Conservation (phyloP, 163 green algal genomes). For the Coccomyxa subellipsoidea region DNA sequence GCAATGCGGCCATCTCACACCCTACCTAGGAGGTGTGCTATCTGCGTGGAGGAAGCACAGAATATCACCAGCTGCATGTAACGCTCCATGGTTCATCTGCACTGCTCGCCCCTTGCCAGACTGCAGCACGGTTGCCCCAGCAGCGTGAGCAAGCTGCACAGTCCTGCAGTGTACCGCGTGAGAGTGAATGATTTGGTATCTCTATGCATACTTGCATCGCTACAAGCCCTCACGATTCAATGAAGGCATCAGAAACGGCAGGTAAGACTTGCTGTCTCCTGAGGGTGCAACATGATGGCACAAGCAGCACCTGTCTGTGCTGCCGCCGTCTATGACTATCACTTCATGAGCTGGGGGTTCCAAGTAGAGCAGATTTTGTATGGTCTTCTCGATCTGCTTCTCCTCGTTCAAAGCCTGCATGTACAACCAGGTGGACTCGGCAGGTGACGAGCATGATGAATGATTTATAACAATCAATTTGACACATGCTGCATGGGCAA, state of each 20-base stretch:
- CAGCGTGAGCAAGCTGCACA: slow-evolving; percentile 22
- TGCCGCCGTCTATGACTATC: slow-evolving; percentile 73
- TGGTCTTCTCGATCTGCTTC: slow-evolving; percentile 26
- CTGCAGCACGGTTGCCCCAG: slow-evolving; percentile 33
- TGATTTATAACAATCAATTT: not conserved
- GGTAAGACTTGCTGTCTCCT: not conserved
- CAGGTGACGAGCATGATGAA: not conserved
- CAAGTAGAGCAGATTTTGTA: slow-evolving; percentile 46
- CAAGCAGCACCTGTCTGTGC: slow-evolving; percentile 2
- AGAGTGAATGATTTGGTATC: not conserved
- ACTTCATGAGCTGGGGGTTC: slow-evolving; percentile 52
- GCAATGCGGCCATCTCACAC: too few species aligned
- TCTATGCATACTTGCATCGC: too few species aligned
- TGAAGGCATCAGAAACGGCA: not conserved
- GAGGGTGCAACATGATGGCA: not conserved
- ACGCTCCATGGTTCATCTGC: slow-evolving; percentile 79
- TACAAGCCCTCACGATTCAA: too few species aligned
- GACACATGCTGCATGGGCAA: not conserved
- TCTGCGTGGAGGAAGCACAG: slow-evolving; percentile 83
- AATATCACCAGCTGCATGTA: slow-evolving; percentile 39
- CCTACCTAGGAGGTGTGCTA: slow-evolving; percentile 29
- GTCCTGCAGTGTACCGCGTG: slow-evolving; percentile 26
- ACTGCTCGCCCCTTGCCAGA: slow-evolving; percentile 38
- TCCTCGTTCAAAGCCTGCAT: slow-evolving; percentile 62
- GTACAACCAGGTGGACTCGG: not conserved